Percentiles rank a stretch among this genome's conserved stretches.
These are phyloP conservation scores for Periconia sp. DNA, from an alignment of 2,329 filamentous ascomycete genomes.

Conservation along the genomic window DNA sequence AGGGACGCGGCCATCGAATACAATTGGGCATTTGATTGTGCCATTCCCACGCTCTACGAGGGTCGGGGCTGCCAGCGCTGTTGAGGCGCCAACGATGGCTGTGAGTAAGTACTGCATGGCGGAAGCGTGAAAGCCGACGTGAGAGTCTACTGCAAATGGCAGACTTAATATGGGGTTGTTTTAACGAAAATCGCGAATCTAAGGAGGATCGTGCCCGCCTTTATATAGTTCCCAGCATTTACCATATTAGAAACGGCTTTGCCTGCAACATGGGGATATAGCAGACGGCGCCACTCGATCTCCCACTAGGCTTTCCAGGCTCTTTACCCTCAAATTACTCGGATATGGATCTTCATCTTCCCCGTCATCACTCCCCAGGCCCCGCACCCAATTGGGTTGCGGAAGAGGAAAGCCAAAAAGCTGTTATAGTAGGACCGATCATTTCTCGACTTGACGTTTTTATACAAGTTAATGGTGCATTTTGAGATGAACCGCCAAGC, in stretches of 20 bases:
- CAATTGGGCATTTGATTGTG: conserved; percentile 36
- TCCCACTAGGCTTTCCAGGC: not conserved
- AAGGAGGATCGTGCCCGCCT: not conserved
- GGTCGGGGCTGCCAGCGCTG: conserved; percentile 28
- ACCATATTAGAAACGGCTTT: not conserved
- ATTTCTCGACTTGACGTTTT: conserved; percentile 8
- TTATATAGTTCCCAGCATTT: not conserved
- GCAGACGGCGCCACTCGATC: not conserved
- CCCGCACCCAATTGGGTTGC: conserved; percentile 16
- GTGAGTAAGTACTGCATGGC: conserved; percentile 11
- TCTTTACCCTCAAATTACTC: not conserved
- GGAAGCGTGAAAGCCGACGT: not conserved
- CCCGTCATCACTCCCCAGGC: too few species aligned
- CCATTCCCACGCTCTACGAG: conserved; percentile 9
- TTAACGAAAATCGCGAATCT: too few species aligned
- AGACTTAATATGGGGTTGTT: not conserved
- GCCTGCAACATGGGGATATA: not conserved
- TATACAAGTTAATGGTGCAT: conserved; percentile 10
- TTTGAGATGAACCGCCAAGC: not conserved
- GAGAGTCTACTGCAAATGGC: not conserved
- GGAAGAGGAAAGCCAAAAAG: conserved; percentile 18
- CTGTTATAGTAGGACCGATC: conserved; percentile 19
- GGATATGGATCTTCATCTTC: not conserved
- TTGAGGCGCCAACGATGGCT: conserved; percentile 22
- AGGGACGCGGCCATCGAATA: conserved; percentile 42